Evolutionary conservation across 768 basidiomycete species (phyloP).

Genomic region (Collybia nuda): DNA sequence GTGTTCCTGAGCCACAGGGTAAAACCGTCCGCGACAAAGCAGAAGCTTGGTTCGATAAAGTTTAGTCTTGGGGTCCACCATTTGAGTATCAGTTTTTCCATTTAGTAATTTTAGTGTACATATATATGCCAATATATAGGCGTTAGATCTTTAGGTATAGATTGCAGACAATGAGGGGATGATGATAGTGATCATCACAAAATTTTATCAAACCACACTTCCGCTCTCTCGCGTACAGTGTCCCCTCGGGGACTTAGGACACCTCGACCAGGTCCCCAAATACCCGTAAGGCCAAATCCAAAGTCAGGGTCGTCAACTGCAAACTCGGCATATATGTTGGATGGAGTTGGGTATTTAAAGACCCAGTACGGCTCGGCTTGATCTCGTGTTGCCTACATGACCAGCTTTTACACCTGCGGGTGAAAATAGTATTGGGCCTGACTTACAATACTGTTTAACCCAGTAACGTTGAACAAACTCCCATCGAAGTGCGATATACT

Average conservation of each 20-base stretch:
- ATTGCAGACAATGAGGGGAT: too few species aligned
- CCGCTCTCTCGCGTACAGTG: conserved; percentile 18
- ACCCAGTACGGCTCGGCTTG: conserved; percentile 19
- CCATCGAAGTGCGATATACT: conserved; percentile 20
- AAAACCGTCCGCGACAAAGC: conserved; percentile 10
- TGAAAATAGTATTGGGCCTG: too few species aligned
- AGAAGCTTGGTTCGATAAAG: conserved; percentile 11
- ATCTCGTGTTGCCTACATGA: conserved; percentile 15
- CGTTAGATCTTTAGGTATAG: too few species aligned
- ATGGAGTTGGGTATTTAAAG: neutral
- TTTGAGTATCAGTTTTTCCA: neutral
- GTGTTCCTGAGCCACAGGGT: conserved; percentile 5
- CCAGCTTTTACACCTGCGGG: too few species aligned
- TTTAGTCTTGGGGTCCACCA: neutral
- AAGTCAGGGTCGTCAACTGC: conserved; percentile 5
- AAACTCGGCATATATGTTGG: conserved; percentile 13
- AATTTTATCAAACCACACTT: conserved; percentile 24
- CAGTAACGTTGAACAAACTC: conserved; percentile 19
- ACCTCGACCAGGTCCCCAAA: conserved; percentile 21
- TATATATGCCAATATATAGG: too few species aligned
- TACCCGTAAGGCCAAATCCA: conserved; percentile 15
- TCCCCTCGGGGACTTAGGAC: conserved; percentile 14
- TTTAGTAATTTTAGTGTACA: neutral
- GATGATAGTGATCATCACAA: too few species aligned
- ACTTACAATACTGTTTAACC: conserved; percentile 17